Percentiles rank a stretch among this genome's conserved stretches.
Conservation (phyloP, 768 basidiomycete species). For the Tephrocybe sp. region DNA sequence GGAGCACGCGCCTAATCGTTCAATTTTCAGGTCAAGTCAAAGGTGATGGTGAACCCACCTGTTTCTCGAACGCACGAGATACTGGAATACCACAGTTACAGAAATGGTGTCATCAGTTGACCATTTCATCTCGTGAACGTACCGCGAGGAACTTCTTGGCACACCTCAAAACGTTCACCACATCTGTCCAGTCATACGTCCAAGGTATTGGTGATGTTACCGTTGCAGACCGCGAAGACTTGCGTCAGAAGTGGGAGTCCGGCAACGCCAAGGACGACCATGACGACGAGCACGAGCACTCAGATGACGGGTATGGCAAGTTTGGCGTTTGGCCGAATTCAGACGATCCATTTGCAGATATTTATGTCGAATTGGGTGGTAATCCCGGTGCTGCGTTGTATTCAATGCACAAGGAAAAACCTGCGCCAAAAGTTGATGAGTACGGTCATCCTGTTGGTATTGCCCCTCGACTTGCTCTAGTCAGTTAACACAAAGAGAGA, state of each 20-base stretch:
- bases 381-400: slow-evolving; percentile 30
- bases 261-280: slow-evolving; percentile 22
- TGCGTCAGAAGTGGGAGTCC: slow-evolving; percentile 57
- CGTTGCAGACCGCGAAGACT: slow-evolving; percentile 43
- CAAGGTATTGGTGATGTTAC: slow-evolving; percentile 54
- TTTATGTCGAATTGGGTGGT: slow-evolving; percentile 28
- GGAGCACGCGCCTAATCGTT: neutral
- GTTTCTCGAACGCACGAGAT: slow-evolving; percentile 51
- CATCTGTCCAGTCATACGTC: slow-evolving; percentile 47
- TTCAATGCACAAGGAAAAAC: slow-evolving; percentile 30
- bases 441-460: slow-evolving; percentile 45
- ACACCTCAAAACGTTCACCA: slow-evolving; percentile 49
- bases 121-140: slow-evolving; percentile 51
- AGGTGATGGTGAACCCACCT: slow-evolving; percentile 58
- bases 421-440: slow-evolving; percentile 39
- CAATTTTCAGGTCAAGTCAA: slow-evolving; percentile 50
- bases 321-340: neutral
- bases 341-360: slow-evolving; percentile 32
- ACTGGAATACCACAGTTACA: slow-evolving; percentile 59
- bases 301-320: slow-evolving; percentile 12
- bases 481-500: neutral
- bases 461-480: slow-evolving; percentile 44
- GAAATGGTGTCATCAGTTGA: slow-evolving; percentile 57
- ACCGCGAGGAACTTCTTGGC: slow-evolving; percentile 42
- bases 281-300: slow-evolving; percentile 20